Conservation (phyloP, 202 grass and related monocot genomes). For the Musa balbisiana region DNA sequence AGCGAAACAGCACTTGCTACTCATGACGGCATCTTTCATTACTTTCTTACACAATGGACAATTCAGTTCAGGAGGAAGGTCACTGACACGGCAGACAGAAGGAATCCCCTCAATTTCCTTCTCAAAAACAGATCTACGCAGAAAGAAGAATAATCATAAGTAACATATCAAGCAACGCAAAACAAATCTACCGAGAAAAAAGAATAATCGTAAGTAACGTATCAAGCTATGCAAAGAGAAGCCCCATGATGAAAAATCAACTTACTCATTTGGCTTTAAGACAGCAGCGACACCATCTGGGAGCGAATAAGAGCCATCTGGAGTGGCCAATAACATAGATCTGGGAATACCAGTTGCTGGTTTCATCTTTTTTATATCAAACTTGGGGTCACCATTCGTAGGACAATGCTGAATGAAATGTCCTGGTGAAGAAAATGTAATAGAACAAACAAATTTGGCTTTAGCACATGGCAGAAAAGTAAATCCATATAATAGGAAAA, state of each 20-base stretch:
- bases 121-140: slow-evolving; percentile 11
- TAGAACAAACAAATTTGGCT: neutral
- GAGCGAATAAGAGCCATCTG: slow-evolving; percentile 20
- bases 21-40: slow-evolving; percentile 16
- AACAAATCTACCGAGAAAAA: neutral
- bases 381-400: slow-evolving; percentile 11
- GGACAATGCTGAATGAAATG: slow-evolving; percentile 20
- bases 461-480: neutral
- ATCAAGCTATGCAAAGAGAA: neutral
- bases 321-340: neutral
- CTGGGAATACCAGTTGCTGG: slow-evolving; percentile 8
- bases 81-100: neutral
- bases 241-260: neutral
- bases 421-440: neutral
- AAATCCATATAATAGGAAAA: neutral
- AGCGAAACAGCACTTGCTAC: slow-evolving; percentile 14
- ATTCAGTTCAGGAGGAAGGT: slow-evolving; percentile 8
- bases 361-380: slow-evolving; percentile 4
- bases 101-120: slow-evolving; percentile 19
- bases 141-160: neutral
- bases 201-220: neutral
- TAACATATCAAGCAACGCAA: neutral
- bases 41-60: slow-evolving; percentile 13
- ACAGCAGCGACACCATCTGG: slow-evolving; percentile 16
- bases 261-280: slow-evolving; percentile 26